phyloP scores from a whole-genome alignment of 352 stramenopile species.

The Phytopythium kandeliae region DNA sequence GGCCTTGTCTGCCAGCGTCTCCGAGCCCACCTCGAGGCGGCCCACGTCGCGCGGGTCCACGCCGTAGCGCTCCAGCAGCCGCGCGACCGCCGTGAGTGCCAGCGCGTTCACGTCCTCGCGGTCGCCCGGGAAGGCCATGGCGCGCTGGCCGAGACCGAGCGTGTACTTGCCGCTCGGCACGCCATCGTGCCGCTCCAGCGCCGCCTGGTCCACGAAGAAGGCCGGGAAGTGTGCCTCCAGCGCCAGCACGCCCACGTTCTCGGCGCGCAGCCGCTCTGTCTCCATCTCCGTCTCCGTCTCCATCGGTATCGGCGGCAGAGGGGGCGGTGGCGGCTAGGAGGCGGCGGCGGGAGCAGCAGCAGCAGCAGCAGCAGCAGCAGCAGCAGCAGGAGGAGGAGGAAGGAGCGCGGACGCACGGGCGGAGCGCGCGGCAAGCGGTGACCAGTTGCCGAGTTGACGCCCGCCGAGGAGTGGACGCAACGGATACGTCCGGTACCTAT shows the following conservation, averaged over 20 bases:
- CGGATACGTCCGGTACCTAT: no score
- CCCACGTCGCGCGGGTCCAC: constrained; percentile 76
- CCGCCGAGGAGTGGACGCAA: no score
- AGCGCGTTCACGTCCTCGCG: constrained; percentile 72
- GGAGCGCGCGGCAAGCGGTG: no score
- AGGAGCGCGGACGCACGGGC: no score
- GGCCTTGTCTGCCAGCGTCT: constrained; percentile 92
- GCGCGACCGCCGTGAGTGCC: constrained; percentile 49
- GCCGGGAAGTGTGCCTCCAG: constrained; percentile 96
- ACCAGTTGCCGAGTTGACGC: no score
- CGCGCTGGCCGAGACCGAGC: constrained; percentile 51
- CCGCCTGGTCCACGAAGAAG: constrained; percentile 91
- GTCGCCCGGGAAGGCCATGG: constrained; percentile 64
- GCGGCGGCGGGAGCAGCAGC: background rate
- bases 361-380: no score
- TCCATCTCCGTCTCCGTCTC: no score
- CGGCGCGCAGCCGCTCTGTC: no score
- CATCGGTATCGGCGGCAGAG: constrained; percentile 9
- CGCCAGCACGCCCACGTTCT: constrained; percentile 94
- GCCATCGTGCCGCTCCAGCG: constrained; percentile 92
- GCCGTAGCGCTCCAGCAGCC: constrained; percentile 48
- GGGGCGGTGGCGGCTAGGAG: no score
- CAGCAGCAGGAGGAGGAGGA: background rate
- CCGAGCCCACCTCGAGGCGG: constrained; percentile 95
- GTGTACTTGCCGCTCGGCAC: constrained; percentile 68